Evolutionary conservation across 768 basidiomycete genomes (phyloP), one percentile per base, ranked within the genome.

Genomic region (Fomitopsis pulvina): DNA sequence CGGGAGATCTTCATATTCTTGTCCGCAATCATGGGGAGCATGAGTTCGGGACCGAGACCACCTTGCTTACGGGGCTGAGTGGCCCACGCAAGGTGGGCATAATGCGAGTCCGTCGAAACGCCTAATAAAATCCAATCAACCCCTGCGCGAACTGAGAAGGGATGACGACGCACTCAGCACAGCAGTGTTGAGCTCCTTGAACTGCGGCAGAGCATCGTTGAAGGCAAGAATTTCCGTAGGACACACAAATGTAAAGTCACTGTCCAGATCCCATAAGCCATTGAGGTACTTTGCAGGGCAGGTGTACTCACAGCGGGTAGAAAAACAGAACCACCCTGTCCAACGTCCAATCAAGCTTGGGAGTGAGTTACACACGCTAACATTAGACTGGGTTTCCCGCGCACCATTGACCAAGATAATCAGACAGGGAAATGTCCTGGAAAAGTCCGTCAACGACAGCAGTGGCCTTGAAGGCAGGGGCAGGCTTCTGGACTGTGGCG

Each of bases 191-290:
- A 93, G 71, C 47, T 75, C 76, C 47, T 80, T 74, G 74, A 95
- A 92, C 53, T 77, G 73, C 45, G 80, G 63, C 27, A 95, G 78
- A 8, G 90, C 85, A 53, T 91, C 88, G 66, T 95, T 92, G 78
- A 93, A 96, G 1, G 92, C 93, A 41, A 94, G 79, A 63, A 96
- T 94, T 69, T 95, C 93, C 50, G 92, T 93, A n/a, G 91, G 91
- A 71, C 91, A 94, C 59, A 89, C 87, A 57, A 88, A 89, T 32
- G 89, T 90, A 68, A 89, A 91, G 62, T 88, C 87, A 74, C 86
- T 91, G 53, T 10, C 32, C 38, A 37, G 16, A 24, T 41, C 14
- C 29, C 25, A 22, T 28, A 12, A 58, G 45, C 14, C 29, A 48
- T 30, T 25, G 22, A 29, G 24, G 11, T 24, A 16, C 8, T 22